These are phyloP conservation scores for Candida ipomoeae DNA, from an alignment of 805 yeast species.

Conservation along the genomic window DNA sequence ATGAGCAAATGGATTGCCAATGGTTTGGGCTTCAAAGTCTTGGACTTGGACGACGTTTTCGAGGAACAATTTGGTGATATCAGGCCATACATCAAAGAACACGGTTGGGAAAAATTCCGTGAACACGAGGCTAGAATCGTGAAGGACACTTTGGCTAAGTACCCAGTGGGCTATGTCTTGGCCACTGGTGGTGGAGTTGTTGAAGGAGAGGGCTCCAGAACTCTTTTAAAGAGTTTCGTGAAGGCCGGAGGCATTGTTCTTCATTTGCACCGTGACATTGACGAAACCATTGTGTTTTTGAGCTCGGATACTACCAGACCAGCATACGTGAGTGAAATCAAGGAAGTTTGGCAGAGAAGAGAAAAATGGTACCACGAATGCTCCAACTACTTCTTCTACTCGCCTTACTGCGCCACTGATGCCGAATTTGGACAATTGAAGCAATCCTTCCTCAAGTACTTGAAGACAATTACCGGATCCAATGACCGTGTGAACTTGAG, in stretches of 20 bases:
- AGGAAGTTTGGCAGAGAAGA: conserved; percentile 80
- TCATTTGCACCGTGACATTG: conserved; percentile 85
- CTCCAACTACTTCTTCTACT: conserved; percentile 71
- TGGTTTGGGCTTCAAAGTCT: conserved; percentile 58
- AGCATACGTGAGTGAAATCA: conserved; percentile 74
- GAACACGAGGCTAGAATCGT: conserved; percentile 56
- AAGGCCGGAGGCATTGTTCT: conserved; percentile 71
- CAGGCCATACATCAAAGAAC: conserved; percentile 52
- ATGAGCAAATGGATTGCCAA: conserved; percentile 76
- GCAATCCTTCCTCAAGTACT: conserved; percentile 53
- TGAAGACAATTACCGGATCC: conserved; percentile 59
- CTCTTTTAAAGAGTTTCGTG: conserved; percentile 51
- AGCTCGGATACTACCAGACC: conserved; percentile 83
- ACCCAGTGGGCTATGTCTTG: conserved; percentile 54
- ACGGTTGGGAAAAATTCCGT: conserved; percentile 91
- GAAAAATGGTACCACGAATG: conserved; percentile 75
- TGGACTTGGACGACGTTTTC: conserved; percentile 75
- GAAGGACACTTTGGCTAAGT: conserved; percentile 41
- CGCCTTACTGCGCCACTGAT: conserved; percentile 61
- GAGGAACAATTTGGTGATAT: conserved; percentile 57
- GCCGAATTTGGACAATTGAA: conserved; percentile 55
- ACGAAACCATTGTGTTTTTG: conserved; percentile 72
- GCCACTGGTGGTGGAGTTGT: conserved; percentile 98
- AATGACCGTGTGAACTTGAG: conserved; percentile 9
- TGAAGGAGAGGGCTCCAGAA: conserved; percentile 68